Evolutionary conservation across 768 basidiomycete species (phyloP), one percentile per base, ranked within the genome.

Genomic region (Collybiopsis luxurians): DNA sequence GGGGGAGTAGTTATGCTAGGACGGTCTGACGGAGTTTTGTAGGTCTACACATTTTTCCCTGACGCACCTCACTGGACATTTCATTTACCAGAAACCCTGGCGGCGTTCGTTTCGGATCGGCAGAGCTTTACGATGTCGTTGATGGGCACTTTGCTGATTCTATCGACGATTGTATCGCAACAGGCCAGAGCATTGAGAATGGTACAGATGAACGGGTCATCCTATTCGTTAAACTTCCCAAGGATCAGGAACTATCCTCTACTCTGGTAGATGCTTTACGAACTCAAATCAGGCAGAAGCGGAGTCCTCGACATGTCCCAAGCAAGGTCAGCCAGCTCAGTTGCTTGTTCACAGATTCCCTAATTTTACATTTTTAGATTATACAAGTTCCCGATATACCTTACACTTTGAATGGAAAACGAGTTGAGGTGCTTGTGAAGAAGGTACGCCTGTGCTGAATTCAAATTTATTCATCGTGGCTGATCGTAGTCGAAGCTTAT

Each of bases 1-100:
- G 89, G 90, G n/a, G 90, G 90, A 1, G 60, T 92, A 47, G 66
- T 90, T 59, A 91, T 92, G 89, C 77, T 92, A 4, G 90, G 90
- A 7, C 79, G 90, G 49, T 89, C 88, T 53, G 90, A 93, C 63
- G 90, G 90, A 53, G 89, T 91, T 21, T 72, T 91, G 82, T 89
- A 64, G 13, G 50, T 39, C 39, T 15, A 17, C 11, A 38, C 53
- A 40, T 40, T 42, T n/a, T 42, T 28, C 23, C 46, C 31, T 57
- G 39, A 24, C 38, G 12, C 39, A 34, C 28, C 17, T 51, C 26
- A 48, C 38, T 42, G 50, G 26, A 56, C 63, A 39, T 56, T 55
- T 54, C 24, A 39, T 19, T 39, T 30, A 39, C 21, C 66, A 86
- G 84, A 61, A 92, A 92, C 65, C 90, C 90, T 24, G 87, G 87